Percentiles rank a stretch among this genome's conserved stretches.
Evolutionary conservation across 768 basidiomycete genomes (phyloP).

Genomic region (Holtermannia corniformis): DNA sequence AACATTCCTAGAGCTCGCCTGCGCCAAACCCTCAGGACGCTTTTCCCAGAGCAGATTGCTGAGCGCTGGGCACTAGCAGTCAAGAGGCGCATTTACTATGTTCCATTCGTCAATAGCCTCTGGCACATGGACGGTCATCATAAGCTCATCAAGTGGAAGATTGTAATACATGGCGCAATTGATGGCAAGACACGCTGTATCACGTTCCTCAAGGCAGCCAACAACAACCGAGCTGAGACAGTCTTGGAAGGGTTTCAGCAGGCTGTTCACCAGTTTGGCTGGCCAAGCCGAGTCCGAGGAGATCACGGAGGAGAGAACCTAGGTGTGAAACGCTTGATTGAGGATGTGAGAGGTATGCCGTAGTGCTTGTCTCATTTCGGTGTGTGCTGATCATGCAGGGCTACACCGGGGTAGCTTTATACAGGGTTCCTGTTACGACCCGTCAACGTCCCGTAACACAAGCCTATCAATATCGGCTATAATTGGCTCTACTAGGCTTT

Average conservation of each 20-base stretch:
- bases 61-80: no score
- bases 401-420: neutral
- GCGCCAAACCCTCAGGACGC: no score
- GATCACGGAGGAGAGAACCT: conserved; percentile 11
- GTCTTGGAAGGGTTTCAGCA: conserved; percentile 37
- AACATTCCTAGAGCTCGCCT: no score
- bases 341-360: conserved; percentile 5
- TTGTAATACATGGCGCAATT: conserved; percentile 45
- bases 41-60: no score
- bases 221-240: conserved; percentile 44
- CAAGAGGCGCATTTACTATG: no score
- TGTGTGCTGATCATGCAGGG: neutral
- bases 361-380: no score
- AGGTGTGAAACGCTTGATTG: conserved; percentile 1
- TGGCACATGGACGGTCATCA: conserved; percentile 45
- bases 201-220: conserved; percentile 38
- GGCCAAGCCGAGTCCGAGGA: conserved; percentile 7
- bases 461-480: no score
- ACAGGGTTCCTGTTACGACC: neutral
- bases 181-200: conserved; percentile 45
- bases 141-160: conserved; percentile 42
- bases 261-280: conserved; percentile 10
- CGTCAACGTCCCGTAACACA: no score
- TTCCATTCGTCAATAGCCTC: conserved; percentile 42
- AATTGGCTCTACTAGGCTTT: no score